Conservation (phyloP, 345 rosid genomes). For the Syzygium aromaticum region DNA sequence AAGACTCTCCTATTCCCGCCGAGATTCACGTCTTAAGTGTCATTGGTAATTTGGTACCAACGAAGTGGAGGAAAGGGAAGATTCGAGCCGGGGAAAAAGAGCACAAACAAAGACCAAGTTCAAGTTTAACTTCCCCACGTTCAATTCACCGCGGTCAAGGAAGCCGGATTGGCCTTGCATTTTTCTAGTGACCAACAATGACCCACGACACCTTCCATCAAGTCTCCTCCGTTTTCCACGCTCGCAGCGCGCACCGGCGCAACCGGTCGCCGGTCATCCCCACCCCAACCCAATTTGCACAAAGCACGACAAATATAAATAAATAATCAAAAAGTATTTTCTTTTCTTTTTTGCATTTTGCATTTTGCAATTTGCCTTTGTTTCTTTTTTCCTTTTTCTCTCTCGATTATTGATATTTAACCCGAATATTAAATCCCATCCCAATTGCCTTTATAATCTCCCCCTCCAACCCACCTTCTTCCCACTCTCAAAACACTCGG, state of each 20-base stretch:
- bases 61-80: no score
- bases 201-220: not conserved
- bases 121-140: not conserved
- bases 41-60: no score
- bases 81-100: no score
- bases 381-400: not conserved
- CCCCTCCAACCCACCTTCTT: not conserved
- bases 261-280: not conserved
- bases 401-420: not conserved
- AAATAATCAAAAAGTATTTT: not conserved
- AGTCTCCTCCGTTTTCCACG: not conserved
- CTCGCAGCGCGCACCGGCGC: not conserved
- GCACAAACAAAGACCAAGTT: no score
- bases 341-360: fast-evolving
- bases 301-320: no score
- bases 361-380: no score
- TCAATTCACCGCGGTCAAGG: not conserved
- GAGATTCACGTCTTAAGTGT: not conserved
- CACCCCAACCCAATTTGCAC: not conserved
- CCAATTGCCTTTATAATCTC: not conserved
- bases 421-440: not conserved
- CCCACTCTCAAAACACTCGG: not conserved
- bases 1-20: not conserved
- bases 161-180: not conserved
- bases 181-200: not conserved